Base-by-base conservation (phyloP, 345 rosid genomes). In the Fremontodendron californicum region DNA sequence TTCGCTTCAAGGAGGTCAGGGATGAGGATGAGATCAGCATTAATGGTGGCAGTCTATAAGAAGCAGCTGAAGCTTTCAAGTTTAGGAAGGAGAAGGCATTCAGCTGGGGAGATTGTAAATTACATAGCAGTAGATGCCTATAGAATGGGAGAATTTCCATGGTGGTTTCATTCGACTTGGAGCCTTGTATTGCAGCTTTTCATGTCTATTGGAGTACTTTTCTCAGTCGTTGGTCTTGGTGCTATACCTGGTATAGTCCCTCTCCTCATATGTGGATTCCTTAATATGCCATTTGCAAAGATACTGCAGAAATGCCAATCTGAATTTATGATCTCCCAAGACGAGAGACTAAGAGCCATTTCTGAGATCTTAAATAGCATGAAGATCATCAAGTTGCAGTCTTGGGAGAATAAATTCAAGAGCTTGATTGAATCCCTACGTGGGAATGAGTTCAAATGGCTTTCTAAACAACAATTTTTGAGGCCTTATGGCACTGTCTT, bases 361-460 rank as follows among this genome's bases (percentile, higher is more conserved):
- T 85, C 92, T 13, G 98, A 93, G 87, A 84, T 85, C 78, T 77
- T 93, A 45, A 90, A 87, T 76, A 89, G 82, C 80, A 90, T 93
- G 92, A 93, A 91, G 81, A 85, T 90, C 82, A 89, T 91, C 57
- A 91, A 93, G 88, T 52, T 93, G 66, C 92, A 91, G 60, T 86
- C 98, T 0, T 93, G 98, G 98, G 97, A 89, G 85, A 92, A 85
- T 33, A 87, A 88, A 77, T 91, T 93, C 86, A 84, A 88, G 82
- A 82, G 75, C 78, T 78, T 82, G 85, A 88, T 91, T 27, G 90
- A 88, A 43, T 83, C 86, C 2, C 61, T 40, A 48, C 89, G 98
- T 54, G 91, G 70, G 9, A 82, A 58, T 0, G 98, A 93, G 73
- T 90, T 90, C 80, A 88, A 83, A 81, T 91, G 93, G 91, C 77